Evolutionary conservation across 2,329 filamentous ascomycete genomes (phyloP), one percentile per base, ranked within the genome.

Genomic region (Pyrenochaeta sp.): DNA sequence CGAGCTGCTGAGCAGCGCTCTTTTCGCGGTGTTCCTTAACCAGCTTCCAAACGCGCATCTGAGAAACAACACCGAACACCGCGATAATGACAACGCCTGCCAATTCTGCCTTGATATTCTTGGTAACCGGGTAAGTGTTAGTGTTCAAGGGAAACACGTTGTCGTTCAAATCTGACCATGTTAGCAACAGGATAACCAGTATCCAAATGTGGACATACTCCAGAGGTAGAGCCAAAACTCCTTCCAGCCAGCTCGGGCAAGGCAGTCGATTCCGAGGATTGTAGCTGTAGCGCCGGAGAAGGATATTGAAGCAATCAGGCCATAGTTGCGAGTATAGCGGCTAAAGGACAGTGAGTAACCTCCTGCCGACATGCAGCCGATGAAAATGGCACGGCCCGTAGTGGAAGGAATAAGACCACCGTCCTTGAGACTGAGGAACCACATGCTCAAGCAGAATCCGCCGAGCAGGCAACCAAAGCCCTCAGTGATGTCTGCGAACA

Each of bases 161-260:
- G 28, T 84, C 77, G 68, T 96, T 96, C 26, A 97, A 72, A 31
- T 75, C 81, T 84, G 50, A 14, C 11, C 6, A 14, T 31, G 39
- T 63, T 18, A 63, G 51, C 14, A 24, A 43, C 40, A 10, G 47
- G n/a, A n/a, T n/a, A n/a, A n/a, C n/a, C n/a, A n/a, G n/a, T n/a
- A n/a, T n/a, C n/a, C n/a, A n/a, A n/a, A n/a, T n/a, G n/a, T n/a
- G n/a, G 11, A 67, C 79, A 69, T 67, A 83, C 81, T 76, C 93
- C 93, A 97, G 24, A 96, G 79, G 67, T 95, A 97, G 5, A 90
- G 81, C 93, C 93, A 97, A 58, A 96, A 96, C 68, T 97, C 93
- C 69, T 96, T 96, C 59, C 96, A 75, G 0, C 93, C 93, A n/a
- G 91, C 90, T 51, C 85, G 80, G 61, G 86, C 93, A 60, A 93